Evolutionary conservation across 2,329 filamentous ascomycete species (phyloP).

Genomic region (Huntiella moniliformis): DNA sequence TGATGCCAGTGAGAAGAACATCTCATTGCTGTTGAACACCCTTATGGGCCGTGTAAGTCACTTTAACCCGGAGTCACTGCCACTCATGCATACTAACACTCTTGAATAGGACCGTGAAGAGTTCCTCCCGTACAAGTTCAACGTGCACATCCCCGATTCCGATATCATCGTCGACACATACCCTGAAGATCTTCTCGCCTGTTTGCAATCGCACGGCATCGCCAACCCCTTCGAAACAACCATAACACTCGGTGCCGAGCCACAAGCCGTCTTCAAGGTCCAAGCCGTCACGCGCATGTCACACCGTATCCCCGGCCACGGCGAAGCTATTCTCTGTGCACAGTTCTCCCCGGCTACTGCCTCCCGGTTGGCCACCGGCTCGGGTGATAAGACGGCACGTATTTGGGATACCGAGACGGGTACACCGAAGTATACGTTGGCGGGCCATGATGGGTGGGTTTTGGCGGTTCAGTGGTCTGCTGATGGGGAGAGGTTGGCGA

Average conservation of each 20-base stretch:
- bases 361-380: conserved; percentile 65
- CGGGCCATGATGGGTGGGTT: conserved; percentile 81
- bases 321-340: conserved; percentile 70
- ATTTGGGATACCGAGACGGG: conserved; percentile 94
- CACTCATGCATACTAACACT: not conserved
- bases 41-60: conserved; percentile 51
- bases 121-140: conserved; percentile 42
- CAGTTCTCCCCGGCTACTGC: conserved; percentile 70
- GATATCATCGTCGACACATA: conserved; percentile 37
- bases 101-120: conserved; percentile 32
- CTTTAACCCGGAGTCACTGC: not conserved
- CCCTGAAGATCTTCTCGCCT: conserved; percentile 33
- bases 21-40: conserved; percentile 73
- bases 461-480: conserved; percentile 74
- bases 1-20: conserved; percentile 73
- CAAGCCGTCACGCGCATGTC: conserved; percentile 82
- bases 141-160: conserved; percentile 36
- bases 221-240: conserved; percentile 38
- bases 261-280: conserved; percentile 85
- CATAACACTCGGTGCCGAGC: conserved; percentile 41
- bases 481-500: conserved; percentile 63
- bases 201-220: conserved; percentile 36
- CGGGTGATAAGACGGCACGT: conserved; percentile 75
- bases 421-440: conserved; percentile 68
- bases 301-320: conserved; percentile 75